Evolutionary conservation across 2,329 filamentous ascomycete species (phyloP).

Genomic region (Alternaria gaisen): DNA sequence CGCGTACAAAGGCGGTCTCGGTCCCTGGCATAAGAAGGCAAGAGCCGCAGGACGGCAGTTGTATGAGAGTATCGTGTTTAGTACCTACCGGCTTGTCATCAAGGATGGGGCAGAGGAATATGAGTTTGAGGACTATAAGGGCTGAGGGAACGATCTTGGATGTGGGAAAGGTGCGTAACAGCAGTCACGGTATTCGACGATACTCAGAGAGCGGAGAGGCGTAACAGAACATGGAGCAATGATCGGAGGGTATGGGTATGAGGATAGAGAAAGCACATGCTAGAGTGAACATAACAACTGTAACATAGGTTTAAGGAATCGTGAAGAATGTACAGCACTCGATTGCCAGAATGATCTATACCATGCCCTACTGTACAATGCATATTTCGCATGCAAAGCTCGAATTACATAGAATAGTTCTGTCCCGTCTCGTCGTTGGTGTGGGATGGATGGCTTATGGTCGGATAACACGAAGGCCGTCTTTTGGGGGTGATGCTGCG

Average conservation of each 20-base stretch:
- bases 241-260: not conserved
- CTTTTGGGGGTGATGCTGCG: constrained; percentile 57
- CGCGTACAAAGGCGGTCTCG: constrained; percentile 67
- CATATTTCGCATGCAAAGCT: constrained; percentile 31
- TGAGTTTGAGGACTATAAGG: constrained; percentile 49
- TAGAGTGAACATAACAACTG: not conserved
- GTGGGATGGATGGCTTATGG: constrained; percentile 41
- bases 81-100: constrained; percentile 65
- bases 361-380: constrained; percentile 49
- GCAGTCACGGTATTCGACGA: not conserved
- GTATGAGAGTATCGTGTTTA: constrained; percentile 56
- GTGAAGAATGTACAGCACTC: constrained; percentile 35
- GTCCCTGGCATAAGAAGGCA: constrained; percentile 66
- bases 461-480: constrained; percentile 59
- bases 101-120: constrained; percentile 71
- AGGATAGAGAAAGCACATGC: not conserved
- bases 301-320: not conserved
- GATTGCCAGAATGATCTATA: constrained; percentile 43
- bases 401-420: constrained; percentile 26
- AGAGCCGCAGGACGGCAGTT: constrained; percentile 58
- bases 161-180: not conserved
- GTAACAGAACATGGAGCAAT: not conserved
- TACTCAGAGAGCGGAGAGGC: not conserved
- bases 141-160: constrained; percentile 8
- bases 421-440: constrained; percentile 10